Evolutionary conservation across 2,329 filamentous ascomycete genomes (phyloP).

Genomic region (Fusarium redolens): DNA sequence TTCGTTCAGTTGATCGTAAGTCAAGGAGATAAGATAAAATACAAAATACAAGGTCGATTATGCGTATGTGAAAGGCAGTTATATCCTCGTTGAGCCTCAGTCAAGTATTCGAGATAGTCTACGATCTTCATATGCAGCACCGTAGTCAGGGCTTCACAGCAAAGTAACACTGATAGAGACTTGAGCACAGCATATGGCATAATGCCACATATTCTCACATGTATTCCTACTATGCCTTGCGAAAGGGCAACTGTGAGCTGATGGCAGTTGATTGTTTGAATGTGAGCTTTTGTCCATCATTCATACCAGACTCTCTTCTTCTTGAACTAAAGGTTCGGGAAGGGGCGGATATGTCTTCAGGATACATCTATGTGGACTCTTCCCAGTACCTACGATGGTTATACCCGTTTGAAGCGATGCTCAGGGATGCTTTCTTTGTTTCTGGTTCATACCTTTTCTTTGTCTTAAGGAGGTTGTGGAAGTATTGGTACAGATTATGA

Average conservation of each 20-base stretch:
- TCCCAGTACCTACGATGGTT: background rate
- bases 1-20: background rate
- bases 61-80: background rate
- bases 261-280: background rate
- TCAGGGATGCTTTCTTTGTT: background rate
- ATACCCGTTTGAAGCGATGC: background rate
- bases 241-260: background rate
- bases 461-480: background rate
- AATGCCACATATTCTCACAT: background rate
- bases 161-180: background rate
- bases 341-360: background rate
- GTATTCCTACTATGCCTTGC: background rate
- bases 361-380: background rate
- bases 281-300: background rate
- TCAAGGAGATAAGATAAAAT: background rate
- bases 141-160: background rate
- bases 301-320: background rate
- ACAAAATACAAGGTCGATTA: background rate
- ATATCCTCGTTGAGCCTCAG: background rate
- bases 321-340: background rate
- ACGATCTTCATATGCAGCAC: background rate
- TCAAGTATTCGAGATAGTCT: slow-evolving; percentile 1
- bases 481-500: background rate
- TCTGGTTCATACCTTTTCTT: background rate
- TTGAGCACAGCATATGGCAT: background rate